Evolutionary conservation across 139 green algal species (phyloP).

Genomic region (Tetradesmus lagerheimii): DNA sequence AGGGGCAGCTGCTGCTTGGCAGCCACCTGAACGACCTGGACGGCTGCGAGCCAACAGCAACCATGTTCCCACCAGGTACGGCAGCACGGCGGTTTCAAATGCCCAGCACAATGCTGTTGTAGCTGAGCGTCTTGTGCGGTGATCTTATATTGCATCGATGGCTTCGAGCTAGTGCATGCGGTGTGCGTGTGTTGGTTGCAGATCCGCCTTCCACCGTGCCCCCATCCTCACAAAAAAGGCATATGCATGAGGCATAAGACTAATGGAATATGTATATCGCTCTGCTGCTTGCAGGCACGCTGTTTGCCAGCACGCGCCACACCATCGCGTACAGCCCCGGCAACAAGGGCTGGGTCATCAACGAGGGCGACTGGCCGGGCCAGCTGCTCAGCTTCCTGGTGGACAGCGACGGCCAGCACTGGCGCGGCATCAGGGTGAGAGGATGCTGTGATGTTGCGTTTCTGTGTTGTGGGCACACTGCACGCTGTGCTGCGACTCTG

Average conservation of each 20-base stretch:
- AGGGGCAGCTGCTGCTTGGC: constrained; percentile 76
- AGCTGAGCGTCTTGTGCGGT: too few species aligned
- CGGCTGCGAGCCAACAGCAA: constrained; percentile 73
- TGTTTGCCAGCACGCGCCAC: constrained; percentile 62
- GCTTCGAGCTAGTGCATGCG: too few species aligned
- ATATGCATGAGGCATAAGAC: too few species aligned
- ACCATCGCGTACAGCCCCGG: constrained; percentile 62
- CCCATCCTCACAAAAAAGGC: too few species aligned
- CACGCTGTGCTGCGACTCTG: not conserved
- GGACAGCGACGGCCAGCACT: constrained; percentile 48
- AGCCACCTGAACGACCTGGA: constrained; percentile 64
- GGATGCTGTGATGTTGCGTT: not conserved
- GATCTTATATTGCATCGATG: too few species aligned
- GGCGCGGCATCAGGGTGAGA: constrained; percentile 60
- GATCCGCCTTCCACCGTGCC: too few species aligned
- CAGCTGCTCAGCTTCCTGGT: constrained; percentile 65
- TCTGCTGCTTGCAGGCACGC: constrained; percentile 42
- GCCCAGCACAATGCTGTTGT: too few species aligned
- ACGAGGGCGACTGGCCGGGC: constrained; percentile 64
- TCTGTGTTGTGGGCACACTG: not conserved
- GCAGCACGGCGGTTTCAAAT: constrained; percentile 28
- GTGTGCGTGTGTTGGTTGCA: too few species aligned
- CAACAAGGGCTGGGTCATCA: constrained; percentile 73
- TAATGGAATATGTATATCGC: too few species aligned
- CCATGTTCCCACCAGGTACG: constrained; percentile 71